Base-by-base conservation (phyloP, 2,329 filamentous ascomycete genomes). In the Apiospora hydei region DNA sequence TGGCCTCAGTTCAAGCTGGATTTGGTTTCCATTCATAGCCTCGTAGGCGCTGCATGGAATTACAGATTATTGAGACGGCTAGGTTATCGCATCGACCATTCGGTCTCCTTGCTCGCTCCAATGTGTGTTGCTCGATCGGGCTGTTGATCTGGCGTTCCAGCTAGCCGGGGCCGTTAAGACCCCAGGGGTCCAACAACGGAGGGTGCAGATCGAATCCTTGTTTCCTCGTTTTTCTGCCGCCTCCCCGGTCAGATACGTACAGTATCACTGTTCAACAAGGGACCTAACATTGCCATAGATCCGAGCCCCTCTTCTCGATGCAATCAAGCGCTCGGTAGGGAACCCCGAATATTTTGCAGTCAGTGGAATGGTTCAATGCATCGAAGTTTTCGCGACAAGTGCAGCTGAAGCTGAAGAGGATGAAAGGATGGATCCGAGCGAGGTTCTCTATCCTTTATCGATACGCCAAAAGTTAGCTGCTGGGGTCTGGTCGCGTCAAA, bases 201-300 rank as follows among this genome's bases (percentile, higher is more conserved):
- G 21, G 57, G 57, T 38, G 57, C 57, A 64, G 57, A 21, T 64
- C 57, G 18, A 41, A 64, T 21, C 57, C 57, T 41, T 64, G 34
- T n/a, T 64, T 30, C 57, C 4, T 64, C 57, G 2, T n/a, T 41
- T 64, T 41, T n/a, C 34, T 41, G 57, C 57, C 34, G 41, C 57
- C 34, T 64, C 34, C 57, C 26, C 57, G 30, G 18, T 18, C 57
- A 64, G 57, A 64, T n/a, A n/a, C 4, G 13, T 38, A 38, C 34
- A 21, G 57, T 41, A 64, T 64, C 4, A 41, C 57, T 16, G 57
- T 64, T n/a, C 57, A 41, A 64, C 34, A 64, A 41, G 34, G 34
- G 16, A 38, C 34, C 34, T 38, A 8, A 10, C 57, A 64, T 11
- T 38, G 30, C 57, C 57, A 41, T n/a, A 41, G 57, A 64, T 64